Evolutionary conservation across 2,329 filamentous ascomycete genomes (phyloP).

Genomic region (Ophiostoma perfectum): DNA sequence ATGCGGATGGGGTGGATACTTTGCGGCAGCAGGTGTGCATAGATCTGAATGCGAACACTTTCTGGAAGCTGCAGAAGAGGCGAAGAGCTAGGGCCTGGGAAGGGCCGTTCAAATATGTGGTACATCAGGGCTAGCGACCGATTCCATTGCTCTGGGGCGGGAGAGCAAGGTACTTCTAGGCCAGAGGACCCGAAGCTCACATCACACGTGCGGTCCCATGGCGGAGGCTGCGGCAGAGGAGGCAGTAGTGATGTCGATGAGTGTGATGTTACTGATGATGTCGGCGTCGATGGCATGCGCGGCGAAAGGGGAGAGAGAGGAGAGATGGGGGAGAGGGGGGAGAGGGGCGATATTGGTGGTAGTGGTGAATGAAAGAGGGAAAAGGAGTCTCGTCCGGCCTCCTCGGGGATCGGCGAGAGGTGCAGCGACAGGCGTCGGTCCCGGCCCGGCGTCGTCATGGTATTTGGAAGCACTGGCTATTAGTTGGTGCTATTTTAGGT

Average conservation of each 20-base stretch:
- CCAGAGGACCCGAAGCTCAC: conserved; percentile 10
- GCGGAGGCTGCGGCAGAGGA: conserved; percentile 11
- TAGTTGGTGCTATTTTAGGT: not conserved
- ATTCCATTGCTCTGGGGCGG: not conserved
- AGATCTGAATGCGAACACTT: conserved; percentile 3
- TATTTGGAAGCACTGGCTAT: not conserved
- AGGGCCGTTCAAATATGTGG: conserved; percentile 10
- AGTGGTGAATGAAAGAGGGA: not conserved
- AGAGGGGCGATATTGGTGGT: not conserved
- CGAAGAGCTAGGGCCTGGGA: not conserved
- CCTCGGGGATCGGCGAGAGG: conserved; percentile 17
- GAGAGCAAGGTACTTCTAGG: too few relatives aligned
- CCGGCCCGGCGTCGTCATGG: not conserved
- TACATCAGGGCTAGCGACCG: not conserved
- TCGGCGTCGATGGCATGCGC: not conserved
- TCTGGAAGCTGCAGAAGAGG: not conserved
- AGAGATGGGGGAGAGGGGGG: not conserved
- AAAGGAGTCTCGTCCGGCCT: conserved; percentile 6
- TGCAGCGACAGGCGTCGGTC: conserved; percentile 14
- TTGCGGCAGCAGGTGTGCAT: not conserved
- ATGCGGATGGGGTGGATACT: conserved; percentile 20
- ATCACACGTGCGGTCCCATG: conserved; percentile 24
- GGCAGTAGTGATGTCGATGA: not conserved
- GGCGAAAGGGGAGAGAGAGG: not conserved
- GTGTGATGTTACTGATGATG: not conserved